phyloP scores from a whole-genome alignment of 129 eudicot genomes.

The Arctium lappa region DNA sequence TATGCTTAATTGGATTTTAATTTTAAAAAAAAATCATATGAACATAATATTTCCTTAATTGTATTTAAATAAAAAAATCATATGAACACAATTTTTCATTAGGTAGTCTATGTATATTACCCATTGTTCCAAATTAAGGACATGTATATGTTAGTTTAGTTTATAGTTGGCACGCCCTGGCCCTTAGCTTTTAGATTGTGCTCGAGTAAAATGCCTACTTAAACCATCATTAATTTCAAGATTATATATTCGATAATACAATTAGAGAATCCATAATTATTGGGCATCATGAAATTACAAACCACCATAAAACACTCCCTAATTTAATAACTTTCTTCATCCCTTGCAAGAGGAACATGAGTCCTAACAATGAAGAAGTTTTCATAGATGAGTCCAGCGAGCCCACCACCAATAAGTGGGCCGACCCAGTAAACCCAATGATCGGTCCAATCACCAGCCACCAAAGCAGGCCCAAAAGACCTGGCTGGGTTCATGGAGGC shows the following conservation, averaged over 20 bases:
- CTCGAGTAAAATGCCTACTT: not conserved
- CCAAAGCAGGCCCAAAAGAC: slow-evolving; percentile 89
- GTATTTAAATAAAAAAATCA: too few relatives aligned
- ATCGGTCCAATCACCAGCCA: slow-evolving; percentile 78
- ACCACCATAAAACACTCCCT: not conserved
- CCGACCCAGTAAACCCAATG: slow-evolving; percentile 97
- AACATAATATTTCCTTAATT: too few relatives aligned
- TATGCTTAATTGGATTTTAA: too few relatives aligned
- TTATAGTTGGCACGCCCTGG: too few relatives aligned
- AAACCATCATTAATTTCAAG: not conserved
- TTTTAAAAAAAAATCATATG: too few relatives aligned
- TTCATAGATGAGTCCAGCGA: slow-evolving; percentile 70
- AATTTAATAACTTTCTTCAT: slow-evolving; percentile 35
- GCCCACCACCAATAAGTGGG: slow-evolving; percentile 82
- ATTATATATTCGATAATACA: not conserved
- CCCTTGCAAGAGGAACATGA: slow-evolving; percentile 46
- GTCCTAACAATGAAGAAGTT: slow-evolving; percentile 55
- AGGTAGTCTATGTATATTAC: too few relatives aligned
- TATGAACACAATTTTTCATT: too few relatives aligned
- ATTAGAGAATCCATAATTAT: not conserved
- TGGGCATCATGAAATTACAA: not conserved
- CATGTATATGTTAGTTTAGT: too few relatives aligned
- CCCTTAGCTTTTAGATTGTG: not conserved
- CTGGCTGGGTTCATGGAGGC: slow-evolving; percentile 99
- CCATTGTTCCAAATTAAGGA: too few relatives aligned